Conservation (phyloP, 257 asterid species). For the Jasminum sambac region DNA sequence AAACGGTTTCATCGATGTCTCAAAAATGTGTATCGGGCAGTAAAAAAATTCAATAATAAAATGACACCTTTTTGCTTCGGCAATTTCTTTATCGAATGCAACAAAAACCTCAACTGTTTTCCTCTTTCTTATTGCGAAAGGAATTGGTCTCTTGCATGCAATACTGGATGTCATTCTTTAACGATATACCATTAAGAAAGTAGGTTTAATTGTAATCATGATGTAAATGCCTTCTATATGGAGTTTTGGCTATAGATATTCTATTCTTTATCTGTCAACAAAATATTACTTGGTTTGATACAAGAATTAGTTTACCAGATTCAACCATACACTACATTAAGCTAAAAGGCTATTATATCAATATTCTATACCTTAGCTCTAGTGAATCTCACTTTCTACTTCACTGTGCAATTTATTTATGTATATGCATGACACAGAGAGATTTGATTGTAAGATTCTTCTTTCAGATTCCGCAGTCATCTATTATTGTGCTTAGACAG, state of each 20-base stretch:
- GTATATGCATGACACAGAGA: constrained; percentile 16
- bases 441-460: constrained; percentile 10
- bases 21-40: neutral
- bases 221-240: neutral
- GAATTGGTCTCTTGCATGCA: neutral
- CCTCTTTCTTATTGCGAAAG: neutral
- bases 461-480: constrained; percentile 9
- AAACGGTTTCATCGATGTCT: neutral
- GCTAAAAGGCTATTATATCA: neutral
- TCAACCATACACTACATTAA: neutral
- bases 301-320: neutral
- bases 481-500: constrained; percentile 16
- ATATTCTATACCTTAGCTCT: neutral
- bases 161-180: neutral
- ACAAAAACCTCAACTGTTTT: neutral
- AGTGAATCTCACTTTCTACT: neutral
- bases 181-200: neutral
- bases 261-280: neutral
- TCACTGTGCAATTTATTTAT: neutral
- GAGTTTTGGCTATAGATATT: neutral
- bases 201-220: neutral
- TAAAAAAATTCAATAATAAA: neutral
- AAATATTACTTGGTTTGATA: neutral
- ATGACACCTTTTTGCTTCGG: neutral
- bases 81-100: neutral